Base-by-base conservation (phyloP, 2,329 filamentous ascomycete species). In the Botryotinia convoluta region DNA sequence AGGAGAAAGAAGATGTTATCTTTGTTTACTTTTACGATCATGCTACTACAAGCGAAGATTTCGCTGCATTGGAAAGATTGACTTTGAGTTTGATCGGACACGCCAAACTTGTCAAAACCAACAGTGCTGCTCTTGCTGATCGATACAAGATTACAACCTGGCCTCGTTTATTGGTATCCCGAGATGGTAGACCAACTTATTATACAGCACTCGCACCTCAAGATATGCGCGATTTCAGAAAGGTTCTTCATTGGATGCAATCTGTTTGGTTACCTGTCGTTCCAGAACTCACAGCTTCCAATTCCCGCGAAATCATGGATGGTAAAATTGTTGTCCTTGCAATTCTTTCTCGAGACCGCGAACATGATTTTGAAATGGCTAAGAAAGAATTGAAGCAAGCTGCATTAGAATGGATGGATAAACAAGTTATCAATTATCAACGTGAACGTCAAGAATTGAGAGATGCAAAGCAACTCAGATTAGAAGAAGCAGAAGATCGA, bases 1-100 rank as follows among this genome's bases (percentile, higher is more conserved):
- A 99, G 82, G 88, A 96, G 85, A 95, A 92, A 76, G 94, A 98
- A 79, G 95, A 98, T 74, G 96, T 99, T 75, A 92, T 98, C 72
- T 99, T 99, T 82, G 85, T 97, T 77, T 99, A 98, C 85, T 97
- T 98, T 83, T 99, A 98, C 83, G 96, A 99, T 81, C 91, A 97
- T 78, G 96, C 96, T 20, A 98, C 95, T 2, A 97, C 94, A 0
- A 91, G 87, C 61, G 96, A 99, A 83, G 96, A 99, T 81, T 97
- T 99, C 80, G 86, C 88, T 78, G 95, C 95, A 35, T 85, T 99
- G 61, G 94, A 98, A 76, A 90, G 94, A 57, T 85, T 99, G 45
- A 93, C 94, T 26, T 86, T 98, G 72, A 95, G 90, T 82, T 87
- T 99, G 73, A 94, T 99, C 74, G 96, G 95, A 45, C 94, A 94